Percentiles rank a stretch among this genome's conserved stretches.
Evolutionary conservation across 441 rosid species (phyloP).

Genomic region (Gossypium aridum): DNA sequence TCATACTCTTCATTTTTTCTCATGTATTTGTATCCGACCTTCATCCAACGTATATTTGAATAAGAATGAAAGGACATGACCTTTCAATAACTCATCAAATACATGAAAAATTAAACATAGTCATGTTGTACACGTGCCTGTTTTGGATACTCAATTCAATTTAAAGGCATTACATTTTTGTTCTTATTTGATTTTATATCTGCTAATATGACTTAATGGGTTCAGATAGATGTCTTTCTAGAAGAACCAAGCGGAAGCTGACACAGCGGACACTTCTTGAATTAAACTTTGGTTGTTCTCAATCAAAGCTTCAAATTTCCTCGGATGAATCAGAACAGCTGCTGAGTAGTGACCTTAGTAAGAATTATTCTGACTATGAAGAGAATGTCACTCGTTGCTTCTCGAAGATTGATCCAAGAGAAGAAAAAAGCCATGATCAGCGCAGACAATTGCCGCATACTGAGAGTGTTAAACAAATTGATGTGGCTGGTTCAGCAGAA

Average conservation of each 20-base stretch:
- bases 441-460: neutral
- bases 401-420: conserved; percentile 8
- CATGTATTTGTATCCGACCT: no score
- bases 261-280: conserved; percentile 79
- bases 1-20: neutral
- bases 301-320: conserved; percentile 16
- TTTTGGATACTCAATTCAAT: neutral
- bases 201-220: conserved; percentile 17
- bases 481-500: conserved; percentile 14
- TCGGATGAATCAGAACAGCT: conserved; percentile 19
- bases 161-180: neutral
- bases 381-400: conserved; percentile 13
- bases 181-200: neutral
- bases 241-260: conserved; percentile 62
- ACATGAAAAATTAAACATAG: neutral
- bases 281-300: conserved; percentile 40
- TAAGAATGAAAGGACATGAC: neutral
- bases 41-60: neutral
- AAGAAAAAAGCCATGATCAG: conserved; percentile 17
- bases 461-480: conserved; percentile 4
- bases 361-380: conserved; percentile 6
- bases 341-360: neutral
- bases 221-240: conserved; percentile 46
- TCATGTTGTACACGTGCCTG: neutral
- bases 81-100: neutral